Conservation (phyloP, 2,329 filamentous ascomycete species). For the Fusarium clavum region DNA sequence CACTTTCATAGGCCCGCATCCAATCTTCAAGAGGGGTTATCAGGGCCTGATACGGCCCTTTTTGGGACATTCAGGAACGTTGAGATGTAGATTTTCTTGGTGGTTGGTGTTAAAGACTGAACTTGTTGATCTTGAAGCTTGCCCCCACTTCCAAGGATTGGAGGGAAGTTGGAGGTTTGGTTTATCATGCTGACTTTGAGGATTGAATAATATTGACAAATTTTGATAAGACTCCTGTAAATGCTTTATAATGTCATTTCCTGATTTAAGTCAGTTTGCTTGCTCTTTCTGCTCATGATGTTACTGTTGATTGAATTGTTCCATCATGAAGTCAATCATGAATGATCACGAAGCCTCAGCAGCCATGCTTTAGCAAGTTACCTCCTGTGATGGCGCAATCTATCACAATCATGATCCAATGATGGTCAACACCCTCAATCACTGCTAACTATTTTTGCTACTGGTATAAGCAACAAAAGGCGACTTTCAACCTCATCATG, state of each 20-base stretch:
- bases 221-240: neutral
- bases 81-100: neutral
- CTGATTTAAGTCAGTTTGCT: fast-evolving
- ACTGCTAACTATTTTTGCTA: neutral
- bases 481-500: neutral
- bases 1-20: neutral
- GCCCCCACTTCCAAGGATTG: constrained; percentile 11
- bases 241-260: neutral
- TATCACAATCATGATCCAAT: neutral
- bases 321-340: neutral
- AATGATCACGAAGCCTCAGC: neutral
- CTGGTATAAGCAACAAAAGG: neutral
- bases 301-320: fast-evolving
- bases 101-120: constrained; percentile 17
- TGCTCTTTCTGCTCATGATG: neutral
- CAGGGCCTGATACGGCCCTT: constrained; percentile 3
- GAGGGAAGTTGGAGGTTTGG: neutral
- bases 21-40: neutral
- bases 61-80: constrained; percentile 14
- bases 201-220: constrained; percentile 1
- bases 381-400: neutral
- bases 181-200: constrained; percentile 10
- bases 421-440: too few relatives aligned
- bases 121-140: neutral
- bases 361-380: neutral